Evolutionary conservation across 768 basidiomycete species (phyloP), one percentile per base, ranked within the genome.

Genomic region (Kwoniella pini): DNA sequence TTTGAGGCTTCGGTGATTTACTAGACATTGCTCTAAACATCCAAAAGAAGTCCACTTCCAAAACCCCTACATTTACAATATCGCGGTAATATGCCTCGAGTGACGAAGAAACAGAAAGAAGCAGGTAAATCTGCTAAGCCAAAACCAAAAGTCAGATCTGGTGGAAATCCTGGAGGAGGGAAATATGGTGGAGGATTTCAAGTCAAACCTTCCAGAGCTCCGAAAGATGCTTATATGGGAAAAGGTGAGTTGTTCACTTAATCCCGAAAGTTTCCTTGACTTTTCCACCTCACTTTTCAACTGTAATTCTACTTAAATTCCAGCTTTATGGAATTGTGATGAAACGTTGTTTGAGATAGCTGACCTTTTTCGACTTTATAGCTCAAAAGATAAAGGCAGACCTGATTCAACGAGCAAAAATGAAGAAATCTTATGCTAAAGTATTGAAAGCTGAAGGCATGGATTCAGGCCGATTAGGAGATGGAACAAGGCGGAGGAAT

Each of bases 381-480:
- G 78, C 75, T 22, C 69, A 73, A 43, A 79, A 79, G 58, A 75
- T 79, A 52, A 77, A 79, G 57, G 66, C 72, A 33, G 76, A 74
- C 38, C 55, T 78, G 60, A 75, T 78, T 39, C 59, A 68, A 48
- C 64, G 73, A 52, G 74, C 77, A 1, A 71, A 72, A 58, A 68
- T 77, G 63, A 79, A 79, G 68, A 71, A 72, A 55, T 54, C 60
- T 12, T 79, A 73, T 62, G 91, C 92, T 19, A 88, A 85, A 76
- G 87, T 86, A 68, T 81, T 94, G 59, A 94, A 91, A 79, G 83
- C 85, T 73, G 83, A 85, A 59, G 93, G 92, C 85, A 83, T 94
- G 10, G 83, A 88, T 57, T 84, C 70, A 81, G 84, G 33, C 82
- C 88, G 80, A 89, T 87, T 80, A 82, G 83, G 60, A 79, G 74